phyloP scores from a whole-genome alignment of 192 early-diverging fungal species.

The Oehlia diaphana region DNA sequence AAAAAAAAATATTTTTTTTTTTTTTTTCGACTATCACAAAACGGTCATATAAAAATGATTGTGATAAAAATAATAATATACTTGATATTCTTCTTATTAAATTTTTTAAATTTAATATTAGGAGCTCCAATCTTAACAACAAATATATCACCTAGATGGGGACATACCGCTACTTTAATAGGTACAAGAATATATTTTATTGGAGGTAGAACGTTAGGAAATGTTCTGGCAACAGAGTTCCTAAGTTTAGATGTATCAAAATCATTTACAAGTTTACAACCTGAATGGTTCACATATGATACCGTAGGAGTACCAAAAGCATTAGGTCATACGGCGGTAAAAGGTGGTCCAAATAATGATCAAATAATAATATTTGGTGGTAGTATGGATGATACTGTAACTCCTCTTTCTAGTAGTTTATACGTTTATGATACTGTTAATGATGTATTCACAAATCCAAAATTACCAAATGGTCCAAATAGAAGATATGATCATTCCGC shows the following conservation, averaged over 20 bases:
- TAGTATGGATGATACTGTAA: background rate
- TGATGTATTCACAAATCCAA: background rate
- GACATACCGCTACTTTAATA: slow-evolving; percentile 13
- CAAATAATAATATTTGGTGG: slow-evolving; percentile 34
- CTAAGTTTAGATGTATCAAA: background rate
- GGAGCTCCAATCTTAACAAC: background rate
- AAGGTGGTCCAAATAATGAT: slow-evolving; percentile 13
- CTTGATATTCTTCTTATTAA: background rate
- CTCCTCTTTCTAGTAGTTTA: background rate
- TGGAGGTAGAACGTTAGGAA: background rate
- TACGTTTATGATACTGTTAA: background rate
- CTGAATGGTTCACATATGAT: background rate
- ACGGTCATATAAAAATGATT: background rate
- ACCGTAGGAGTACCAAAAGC: slow-evolving; percentile 8
- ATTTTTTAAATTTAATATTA: background rate
- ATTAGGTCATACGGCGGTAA: slow-evolving; percentile 8
- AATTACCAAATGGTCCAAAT: background rate
- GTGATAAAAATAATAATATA: background rate
- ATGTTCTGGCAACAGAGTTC: background rate
- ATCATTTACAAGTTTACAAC: background rate
- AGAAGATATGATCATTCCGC: background rate
- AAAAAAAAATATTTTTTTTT: too few species aligned
- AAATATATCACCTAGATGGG: background rate
- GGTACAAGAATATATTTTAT: slow-evolving; percentile 13
- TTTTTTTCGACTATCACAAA: background rate